phyloP scores from a whole-genome alignment of 345 rosid species.

The Gossypium rotundifolium region DNA sequence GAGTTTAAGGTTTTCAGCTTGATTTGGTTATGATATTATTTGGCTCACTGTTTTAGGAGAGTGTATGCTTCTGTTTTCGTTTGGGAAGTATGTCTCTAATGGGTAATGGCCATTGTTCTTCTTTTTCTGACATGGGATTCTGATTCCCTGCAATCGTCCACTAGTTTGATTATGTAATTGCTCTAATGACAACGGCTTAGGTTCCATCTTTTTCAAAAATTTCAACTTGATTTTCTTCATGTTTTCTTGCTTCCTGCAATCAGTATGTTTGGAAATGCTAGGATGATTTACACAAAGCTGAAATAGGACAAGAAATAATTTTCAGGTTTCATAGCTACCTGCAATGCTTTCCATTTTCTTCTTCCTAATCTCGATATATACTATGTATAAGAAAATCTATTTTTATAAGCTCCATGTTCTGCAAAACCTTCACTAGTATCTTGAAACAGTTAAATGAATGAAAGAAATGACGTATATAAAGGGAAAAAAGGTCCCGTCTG shows the following conservation, averaged over 20 bases:
- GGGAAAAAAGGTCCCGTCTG: not conserved
- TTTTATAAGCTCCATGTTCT: not conserved
- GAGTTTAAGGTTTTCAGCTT: conserved; percentile 7
- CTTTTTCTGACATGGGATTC: not conserved
- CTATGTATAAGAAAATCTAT: not conserved
- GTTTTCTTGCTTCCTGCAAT: not conserved
- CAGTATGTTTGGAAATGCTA: not conserved
- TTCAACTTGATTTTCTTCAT: not conserved
- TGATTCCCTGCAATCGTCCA: not conserved
- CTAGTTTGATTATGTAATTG: not conserved
- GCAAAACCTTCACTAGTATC: not conserved
- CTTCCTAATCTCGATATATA: not conserved
- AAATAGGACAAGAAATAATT: not conserved
- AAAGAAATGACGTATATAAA: not conserved
- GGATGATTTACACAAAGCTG: not conserved
- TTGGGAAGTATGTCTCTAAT: not conserved
- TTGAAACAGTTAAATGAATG: not conserved
- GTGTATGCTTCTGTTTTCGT: not conserved
- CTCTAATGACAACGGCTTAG: conserved; percentile 18
- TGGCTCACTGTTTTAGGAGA: not conserved
- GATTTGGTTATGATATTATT: not conserved
- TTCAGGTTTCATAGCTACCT: not conserved
- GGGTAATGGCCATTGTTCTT: not conserved
- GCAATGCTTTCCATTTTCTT: not conserved
- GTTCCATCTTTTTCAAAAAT: not conserved